Percentiles rank a stretch among this genome's conserved stretches.
phyloP scores from a whole-genome alignment of 2,329 filamentous ascomycete species.

The Diplodia intermedia region DNA sequence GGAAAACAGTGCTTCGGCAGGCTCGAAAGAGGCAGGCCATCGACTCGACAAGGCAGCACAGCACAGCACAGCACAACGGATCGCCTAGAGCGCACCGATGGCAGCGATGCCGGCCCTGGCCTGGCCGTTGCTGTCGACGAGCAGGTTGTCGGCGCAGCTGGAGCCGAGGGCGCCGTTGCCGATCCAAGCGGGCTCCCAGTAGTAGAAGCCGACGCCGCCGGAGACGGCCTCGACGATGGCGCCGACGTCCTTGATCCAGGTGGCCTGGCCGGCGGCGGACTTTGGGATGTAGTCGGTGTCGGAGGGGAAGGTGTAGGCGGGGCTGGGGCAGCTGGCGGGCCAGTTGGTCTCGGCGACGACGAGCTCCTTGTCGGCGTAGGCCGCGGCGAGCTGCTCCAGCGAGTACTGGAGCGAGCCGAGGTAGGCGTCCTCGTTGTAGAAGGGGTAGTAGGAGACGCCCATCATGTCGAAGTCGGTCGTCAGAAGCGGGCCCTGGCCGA shows the following conservation, averaged over 20 bases:
- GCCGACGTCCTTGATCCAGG: conserved; percentile 67
- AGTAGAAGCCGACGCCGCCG: conserved; percentile 55
- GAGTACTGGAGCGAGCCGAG: conserved; percentile 63
- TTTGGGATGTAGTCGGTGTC: conserved; percentile 67
- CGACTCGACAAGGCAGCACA: not conserved
- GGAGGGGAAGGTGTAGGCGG: conserved; percentile 60
- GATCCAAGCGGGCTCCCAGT: conserved; percentile 78
- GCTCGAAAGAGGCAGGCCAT: not conserved
- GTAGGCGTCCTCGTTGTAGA: conserved; percentile 67
- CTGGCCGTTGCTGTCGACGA: conserved; percentile 64
- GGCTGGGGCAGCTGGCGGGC: conserved; percentile 63
- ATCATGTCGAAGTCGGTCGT: conserved; percentile 71
- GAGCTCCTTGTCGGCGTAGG: conserved; percentile 67
- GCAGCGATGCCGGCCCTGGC: conserved; percentile 41
- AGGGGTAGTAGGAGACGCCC: conserved; percentile 76
- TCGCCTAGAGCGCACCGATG: not conserved
- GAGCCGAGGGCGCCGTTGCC: conserved; percentile 69
- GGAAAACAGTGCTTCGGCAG: not conserved
- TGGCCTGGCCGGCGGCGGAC: conserved; percentile 66
- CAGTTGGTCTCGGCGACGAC: conserved; percentile 76
- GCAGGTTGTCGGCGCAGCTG: conserved; percentile 68
- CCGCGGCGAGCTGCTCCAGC: conserved; percentile 64
- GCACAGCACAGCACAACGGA: no score
- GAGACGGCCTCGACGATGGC: conserved; percentile 63
- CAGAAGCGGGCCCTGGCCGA: conserved; percentile 59